Evolutionary conservation across 176 grass and related monocot genomes (phyloP), one percentile per base, ranked within the genome.

Genomic region (Musa schizocarpa): DNA sequence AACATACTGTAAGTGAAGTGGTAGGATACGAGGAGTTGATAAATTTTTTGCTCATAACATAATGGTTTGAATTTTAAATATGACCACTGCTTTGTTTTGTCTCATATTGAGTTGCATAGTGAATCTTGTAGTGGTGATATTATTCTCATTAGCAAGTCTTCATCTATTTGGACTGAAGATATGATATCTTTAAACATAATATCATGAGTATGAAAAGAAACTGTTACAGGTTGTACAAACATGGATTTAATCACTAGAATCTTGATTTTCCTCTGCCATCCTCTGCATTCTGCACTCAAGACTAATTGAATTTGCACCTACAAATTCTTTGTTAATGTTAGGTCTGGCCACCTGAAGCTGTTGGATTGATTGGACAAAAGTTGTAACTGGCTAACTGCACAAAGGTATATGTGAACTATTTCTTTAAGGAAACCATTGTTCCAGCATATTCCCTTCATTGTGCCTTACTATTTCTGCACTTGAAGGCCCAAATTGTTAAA

Each of bases 331-430:
- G 51, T 90, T 76, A 27, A 48, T 76, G 68, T 17, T 81, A 91
- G 85, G 76, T 91, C 55, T 91, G 82, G 85, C 88, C 88, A 62
- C 56, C 51, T 11, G 59, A 82, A 68, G 49, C 12, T n/a, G 70
- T 87, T 78, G 88, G 88, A 77, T 59, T 20, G 34, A 77, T 91
- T 71, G 82, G 77, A 71, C 63, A 74, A 75, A 80, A 85, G 3
- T 50, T 72, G 54, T 87, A 82, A 57, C 25, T 61, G 57, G 57
- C 57, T 61, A 19, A n/a, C 7, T 61, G 57, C 57, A 61, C 7
- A 61, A 61, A 61, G 57, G 57, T 61, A 61, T 21, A 14, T n/a
- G 6, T 61, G 17, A 61, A 21, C 57, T 61, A 61, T 19, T 49
- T 68, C 68, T 70, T 22, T 24, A 11, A 76, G 82, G 85, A 85